Conservation (phyloP, 257 asterid species). For the Jasminum sambac region DNA sequence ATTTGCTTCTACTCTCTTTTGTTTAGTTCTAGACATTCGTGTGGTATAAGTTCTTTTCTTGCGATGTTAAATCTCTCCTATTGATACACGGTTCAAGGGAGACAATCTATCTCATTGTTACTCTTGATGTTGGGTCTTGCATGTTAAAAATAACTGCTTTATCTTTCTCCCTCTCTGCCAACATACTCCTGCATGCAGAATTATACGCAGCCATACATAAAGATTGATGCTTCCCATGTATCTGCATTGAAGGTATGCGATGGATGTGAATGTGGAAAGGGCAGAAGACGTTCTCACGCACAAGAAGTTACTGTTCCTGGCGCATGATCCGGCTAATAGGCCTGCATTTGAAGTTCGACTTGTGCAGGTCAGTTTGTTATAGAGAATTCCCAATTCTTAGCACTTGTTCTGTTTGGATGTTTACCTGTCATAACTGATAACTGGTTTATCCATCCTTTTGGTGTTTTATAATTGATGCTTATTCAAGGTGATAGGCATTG, state of each 20-base stretch:
- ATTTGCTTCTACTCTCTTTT: neutral
- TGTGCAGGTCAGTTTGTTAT: conserved; percentile 68
- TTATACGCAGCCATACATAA: conserved; percentile 15
- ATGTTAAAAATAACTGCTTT: neutral
- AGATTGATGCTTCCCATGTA: conserved; percentile 26
- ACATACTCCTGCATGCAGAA: conserved; percentile 5
- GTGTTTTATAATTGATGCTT: neutral
- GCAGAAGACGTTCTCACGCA: conserved; percentile 95
- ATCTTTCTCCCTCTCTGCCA: neutral
- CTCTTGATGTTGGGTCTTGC: neutral
- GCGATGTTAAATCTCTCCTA: neutral
- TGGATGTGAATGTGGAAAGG: conserved; percentile 94
- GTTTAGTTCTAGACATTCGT: neutral
- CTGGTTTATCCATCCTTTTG: neutral
- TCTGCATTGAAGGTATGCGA: conserved; percentile 69
- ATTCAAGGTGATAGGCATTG: neutral
- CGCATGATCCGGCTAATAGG: conserved; percentile 81
- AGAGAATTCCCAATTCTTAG: neutral
- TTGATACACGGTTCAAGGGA: neutral
- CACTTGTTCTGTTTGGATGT: neutral
- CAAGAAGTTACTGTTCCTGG: conserved; percentile 77
- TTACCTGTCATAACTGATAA: neutral
- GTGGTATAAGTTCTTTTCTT: neutral
- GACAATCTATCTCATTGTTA: neutral
- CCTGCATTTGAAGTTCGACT: conserved; percentile 94